Evolutionary conservation across 2,329 filamentous ascomycete species (phyloP), one percentile per base, ranked within the genome.

Genomic region (Ceratocystis destructans): DNA sequence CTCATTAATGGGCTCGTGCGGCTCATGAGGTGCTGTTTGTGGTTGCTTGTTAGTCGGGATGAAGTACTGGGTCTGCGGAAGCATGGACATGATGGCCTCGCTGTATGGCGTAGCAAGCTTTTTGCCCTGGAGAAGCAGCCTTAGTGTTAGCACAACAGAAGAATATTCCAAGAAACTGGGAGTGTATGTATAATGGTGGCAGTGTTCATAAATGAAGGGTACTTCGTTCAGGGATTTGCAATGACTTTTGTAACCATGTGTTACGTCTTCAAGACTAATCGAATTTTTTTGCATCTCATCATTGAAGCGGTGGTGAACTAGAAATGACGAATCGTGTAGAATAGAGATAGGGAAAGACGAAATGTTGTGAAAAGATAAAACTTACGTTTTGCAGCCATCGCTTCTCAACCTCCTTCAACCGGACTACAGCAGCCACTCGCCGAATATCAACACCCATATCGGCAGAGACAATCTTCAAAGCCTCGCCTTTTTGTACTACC

Each of bases 221-320:
- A 66, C 68, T 68, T 66, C 41, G 67, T 68, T 90, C 87, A 90
- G 87, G 87, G 84, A 87, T 81, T 84, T 81, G 83, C 81, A 87
- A 86, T 82, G 83, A 83, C 79, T 79, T 83, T 82, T 87, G 80
- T 93, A 93, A 96, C 89, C 90, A 94, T 86, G 81, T 85, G 75
- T 68, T 79, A 76, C 86, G 92, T 97, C 92, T 96, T 96, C 82
- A 95, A 96, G 93, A 97, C 93, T 96, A 96, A 97, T 96, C 93
- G 93, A 88, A 87, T 87, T 86, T 84, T 84, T 82, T 84, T 78
- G 75, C 73, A 71, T 73, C 75, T 83, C 82, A 85, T 85, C 82
- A 84, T 76, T 64, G 69, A 71, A 72, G 61, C 62, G 20, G 41
- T 12, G 10, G 12, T 41, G 3, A 41, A 12, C 10, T 41, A 41